These are phyloP conservation scores for Chlamydomonas incerta DNA, from an alignment of 139 green algal genomes.

Conservation along the genomic window DNA sequence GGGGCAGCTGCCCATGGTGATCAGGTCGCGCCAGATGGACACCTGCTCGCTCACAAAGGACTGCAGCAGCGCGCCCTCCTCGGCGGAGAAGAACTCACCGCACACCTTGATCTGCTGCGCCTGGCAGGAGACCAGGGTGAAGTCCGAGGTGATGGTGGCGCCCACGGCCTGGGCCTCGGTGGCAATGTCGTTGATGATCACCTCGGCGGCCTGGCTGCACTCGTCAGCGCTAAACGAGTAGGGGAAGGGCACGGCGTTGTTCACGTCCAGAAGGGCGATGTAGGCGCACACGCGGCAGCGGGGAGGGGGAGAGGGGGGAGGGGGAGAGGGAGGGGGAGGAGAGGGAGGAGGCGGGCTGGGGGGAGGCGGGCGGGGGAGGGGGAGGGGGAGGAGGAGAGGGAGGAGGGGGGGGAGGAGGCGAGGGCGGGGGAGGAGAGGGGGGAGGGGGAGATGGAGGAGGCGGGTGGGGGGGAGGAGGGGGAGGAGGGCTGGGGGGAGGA, in stretches of 20 bases:
- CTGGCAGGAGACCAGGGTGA: neutral
- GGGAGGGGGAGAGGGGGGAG: too few relatives aligned
- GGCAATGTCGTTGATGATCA: neutral
- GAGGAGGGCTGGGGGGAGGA: neutral
- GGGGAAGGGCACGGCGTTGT: neutral
- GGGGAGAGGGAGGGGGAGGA: too few relatives aligned
- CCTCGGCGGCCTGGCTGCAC: neutral
- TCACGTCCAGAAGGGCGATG: neutral
- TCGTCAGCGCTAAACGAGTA: neutral
- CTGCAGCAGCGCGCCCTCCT: conserved; percentile 8
- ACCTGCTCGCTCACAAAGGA: neutral
- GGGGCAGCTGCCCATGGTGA: neutral
- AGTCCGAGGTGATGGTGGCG: neutral
- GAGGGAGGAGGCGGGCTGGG: neutral
- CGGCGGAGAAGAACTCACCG: neutral
- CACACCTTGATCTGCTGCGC: neutral
- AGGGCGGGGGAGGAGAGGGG: too few relatives aligned
- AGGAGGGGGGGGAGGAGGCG: too few relatives aligned
- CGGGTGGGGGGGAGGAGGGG: neutral
- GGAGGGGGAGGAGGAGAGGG: too few relatives aligned
- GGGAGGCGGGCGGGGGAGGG: neutral
- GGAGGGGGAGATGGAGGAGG: neutral
- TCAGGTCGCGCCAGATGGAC: neutral
- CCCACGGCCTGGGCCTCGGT: neutral
- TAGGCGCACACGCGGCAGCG: neutral